Evolutionary conservation across 495 filamentous ascomycete genomes (phyloP).

Genomic region (Jackrogersella multiformis): DNA sequence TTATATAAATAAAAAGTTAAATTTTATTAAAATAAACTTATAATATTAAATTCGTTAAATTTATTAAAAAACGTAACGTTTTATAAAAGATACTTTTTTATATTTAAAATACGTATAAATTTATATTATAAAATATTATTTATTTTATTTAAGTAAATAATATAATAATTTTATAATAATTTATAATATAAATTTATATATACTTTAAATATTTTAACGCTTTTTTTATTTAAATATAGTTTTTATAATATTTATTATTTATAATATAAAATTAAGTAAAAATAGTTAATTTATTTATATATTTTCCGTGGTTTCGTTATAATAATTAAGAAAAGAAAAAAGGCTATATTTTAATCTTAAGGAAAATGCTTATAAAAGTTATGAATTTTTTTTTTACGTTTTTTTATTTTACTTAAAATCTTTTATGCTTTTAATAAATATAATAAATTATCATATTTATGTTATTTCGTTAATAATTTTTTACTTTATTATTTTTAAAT

Average conservation of each 20-base stretch:
- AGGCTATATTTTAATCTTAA: not conserved
- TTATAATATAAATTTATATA: slow-evolving; percentile 1
- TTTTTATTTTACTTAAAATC: not conserved
- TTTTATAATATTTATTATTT: not conserved
- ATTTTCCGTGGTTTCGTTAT: no score
- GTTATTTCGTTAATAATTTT: not conserved
- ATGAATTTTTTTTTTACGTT: not conserved
- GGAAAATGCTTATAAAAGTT: no score
- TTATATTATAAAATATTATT: no score
- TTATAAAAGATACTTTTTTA: no score
- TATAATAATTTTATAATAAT: not conserved
- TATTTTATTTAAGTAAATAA: not conserved
- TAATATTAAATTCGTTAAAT: no score
- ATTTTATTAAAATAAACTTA: no score
- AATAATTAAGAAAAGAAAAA: not conserved
- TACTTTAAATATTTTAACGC: not conserved
- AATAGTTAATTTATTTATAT: not conserved
- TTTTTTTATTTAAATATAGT: not conserved
- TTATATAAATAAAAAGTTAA: slow-evolving; percentile 3
- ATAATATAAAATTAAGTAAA: not conserved
- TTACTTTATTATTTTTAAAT: not conserved
- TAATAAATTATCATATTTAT: not conserved
- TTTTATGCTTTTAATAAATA: not conserved
- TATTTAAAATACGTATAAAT: no score
- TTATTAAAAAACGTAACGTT: no score